Base-by-base conservation (phyloP, 2,329 filamentous ascomycete genomes). In the Sphaerostilbella broomeana region DNA sequence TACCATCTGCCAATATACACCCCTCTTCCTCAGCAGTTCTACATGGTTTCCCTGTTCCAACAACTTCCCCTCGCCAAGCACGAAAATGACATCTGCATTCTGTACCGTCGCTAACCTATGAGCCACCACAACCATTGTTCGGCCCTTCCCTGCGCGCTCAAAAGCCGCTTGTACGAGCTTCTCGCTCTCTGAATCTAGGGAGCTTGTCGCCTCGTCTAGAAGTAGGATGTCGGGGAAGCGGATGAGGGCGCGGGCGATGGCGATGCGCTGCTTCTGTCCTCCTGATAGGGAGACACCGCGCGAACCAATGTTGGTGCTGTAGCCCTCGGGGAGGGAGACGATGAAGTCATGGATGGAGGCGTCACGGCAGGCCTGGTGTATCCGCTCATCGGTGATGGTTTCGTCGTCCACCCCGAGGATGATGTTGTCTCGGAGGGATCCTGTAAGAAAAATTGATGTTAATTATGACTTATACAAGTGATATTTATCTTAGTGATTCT, bases 21-120 rank as follows among this genome's bases (percentile, higher is more conserved):
- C 73, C 50, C 57, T 68, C 59, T 64, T 63, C 55, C 59, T 67
- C 44, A 77, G 45, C 43, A 78, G 49, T 50, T 77, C 74, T 2
- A 43, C 42, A 44, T 78, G 73, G 13, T 53, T 75, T 9, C 73
- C 74, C 53, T 69, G 61, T 55, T 77, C 74, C 9, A 77, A 52
- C 29, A 77, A 62, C 48, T 67, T 72, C 17, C 81, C 61, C 44
- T 79, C 72, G 9, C 83, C 82, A 33, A 92, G 75, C 0, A 90
- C 84, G 51, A 85, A 86, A 28, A 89, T 89, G n/a, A 80, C 65
- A 56, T 90, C 80, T 1, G 84, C 83, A 49, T 88, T 82, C 58
- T 85, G 84, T 15, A 89, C 79, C 10, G 83, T 90, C 0, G 81
- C 81, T 34, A 90, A 66, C 11, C 85, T 70, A 57, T 90, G 86